Base-by-base conservation (phyloP, 2,329 filamentous ascomycete genomes). In the Dactylonectria estremocensis region DNA sequence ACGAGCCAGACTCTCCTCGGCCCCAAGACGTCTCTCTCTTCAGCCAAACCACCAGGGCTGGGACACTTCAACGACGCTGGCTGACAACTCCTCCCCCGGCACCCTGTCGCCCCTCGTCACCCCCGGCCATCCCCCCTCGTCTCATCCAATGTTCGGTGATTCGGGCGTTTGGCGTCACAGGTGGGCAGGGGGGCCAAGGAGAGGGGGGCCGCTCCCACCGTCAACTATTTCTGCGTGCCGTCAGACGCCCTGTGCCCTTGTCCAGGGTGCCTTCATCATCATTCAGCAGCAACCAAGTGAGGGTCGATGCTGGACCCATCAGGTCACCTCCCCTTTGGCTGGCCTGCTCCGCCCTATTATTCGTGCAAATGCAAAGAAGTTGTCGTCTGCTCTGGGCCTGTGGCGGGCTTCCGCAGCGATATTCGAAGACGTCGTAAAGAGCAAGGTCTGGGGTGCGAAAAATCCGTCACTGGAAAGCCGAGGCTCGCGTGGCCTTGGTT, bases 101-200 rank as follows among this genome's bases (percentile, higher is more conserved):
- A 61, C 66, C 62, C 63, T 58, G 61, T 53, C 52, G 60, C 54
- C 55, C 50, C 31, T 20, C 13, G n/a, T 35, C 33, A 18, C 50
- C 50, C 50, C 50, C 50, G 50, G 33, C 31, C n/a, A 22, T 56
- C 54, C 24, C 24, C 46, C 24, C 52, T 57, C 68, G 66, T 72
- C 70, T 69, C 63, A 69, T 71, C 68, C 68, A 70, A 67, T 72
- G 60, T 69, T 68, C 66, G 71, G 69, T 74, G 70, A 68, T 72
- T 72, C 68, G 71, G 65, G 48, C 68, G 73, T 70, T 62, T 74
- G 69, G 73, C 71, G 70, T 75, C 72, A 72, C 73, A 75, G 73
- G 71, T 69, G 68, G 61, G 57, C 70, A 73, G 66, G 73, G 71
- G 65, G 28, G 24, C 46, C 37, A 13, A 18, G 45, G 56, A 28